phyloP scores from a whole-genome alignment of 2,329 filamentous ascomycete genomes.

The Aspergillus ochraceus region DNA sequence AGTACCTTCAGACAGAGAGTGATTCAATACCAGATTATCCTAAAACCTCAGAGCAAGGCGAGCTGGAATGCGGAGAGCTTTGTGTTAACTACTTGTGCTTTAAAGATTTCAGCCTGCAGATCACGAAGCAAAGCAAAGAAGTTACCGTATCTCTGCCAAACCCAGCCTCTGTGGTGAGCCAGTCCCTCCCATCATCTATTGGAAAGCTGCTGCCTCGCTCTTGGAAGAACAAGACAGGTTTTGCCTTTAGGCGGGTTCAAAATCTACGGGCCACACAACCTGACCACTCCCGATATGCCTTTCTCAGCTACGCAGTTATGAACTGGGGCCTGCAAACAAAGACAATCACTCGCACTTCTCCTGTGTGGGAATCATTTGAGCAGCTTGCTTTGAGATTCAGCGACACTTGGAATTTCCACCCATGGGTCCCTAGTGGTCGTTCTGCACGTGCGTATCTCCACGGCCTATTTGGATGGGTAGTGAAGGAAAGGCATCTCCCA shows the following conservation, averaged over 20 bases:
- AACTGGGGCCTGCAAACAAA: conserved; percentile 21
- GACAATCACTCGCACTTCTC: conserved; percentile 4
- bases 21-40: conserved; percentile 5
- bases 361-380: conserved; percentile 17
- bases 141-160: background rate
- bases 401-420: conserved; percentile 25
- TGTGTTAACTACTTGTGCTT: conserved; percentile 24
- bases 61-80: conserved; percentile 20
- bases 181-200: background rate
- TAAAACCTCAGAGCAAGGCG: conserved; percentile 3
- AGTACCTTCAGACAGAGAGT: conserved; percentile 17
- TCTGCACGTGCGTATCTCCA: conserved; percentile 17
- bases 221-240: background rate
- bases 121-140: conserved; percentile 8
- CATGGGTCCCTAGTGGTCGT: conserved; percentile 19
- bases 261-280: conserved; percentile 7
- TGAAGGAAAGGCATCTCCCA: conserved; percentile 19
- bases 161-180: background rate
- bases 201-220: background rate
- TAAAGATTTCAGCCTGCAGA: conserved; percentile 18
- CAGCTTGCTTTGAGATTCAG: conserved; percentile 16
- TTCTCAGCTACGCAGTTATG: conserved; percentile 16
- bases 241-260: background rate
- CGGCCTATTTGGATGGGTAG: conserved; percentile 23
- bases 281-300: conserved; percentile 6